These are phyloP conservation scores for Entomortierella beljakovae DNA, from an alignment of 192 early-diverging fungal genomes.

Conservation along the genomic window DNA sequence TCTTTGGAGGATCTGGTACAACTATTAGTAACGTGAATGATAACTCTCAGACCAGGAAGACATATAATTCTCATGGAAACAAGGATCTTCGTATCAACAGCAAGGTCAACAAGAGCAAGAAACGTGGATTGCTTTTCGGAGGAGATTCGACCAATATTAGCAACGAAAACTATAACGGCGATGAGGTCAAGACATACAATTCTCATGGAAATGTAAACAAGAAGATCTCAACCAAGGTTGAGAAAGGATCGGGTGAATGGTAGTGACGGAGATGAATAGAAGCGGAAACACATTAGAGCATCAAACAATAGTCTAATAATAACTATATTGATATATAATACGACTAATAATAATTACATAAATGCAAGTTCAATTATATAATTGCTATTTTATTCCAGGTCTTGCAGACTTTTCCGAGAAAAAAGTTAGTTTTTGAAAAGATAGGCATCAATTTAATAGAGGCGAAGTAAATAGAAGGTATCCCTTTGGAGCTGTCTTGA, in stretches of 20 bases:
- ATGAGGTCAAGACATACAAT: slow-evolving; percentile 10
- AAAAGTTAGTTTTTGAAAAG: no score
- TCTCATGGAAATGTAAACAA: slow-evolving; percentile 6
- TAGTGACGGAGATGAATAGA: not conserved
- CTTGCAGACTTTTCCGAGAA: no score
- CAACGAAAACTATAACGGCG: slow-evolving; percentile 15
- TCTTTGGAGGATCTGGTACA: slow-evolving; percentile 20
- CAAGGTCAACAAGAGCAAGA: slow-evolving; percentile 8
- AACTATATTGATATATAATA: no score
- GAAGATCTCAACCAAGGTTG: not conserved
- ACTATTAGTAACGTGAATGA: slow-evolving; percentile 29
- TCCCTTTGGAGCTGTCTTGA: no score
- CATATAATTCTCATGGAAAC: slow-evolving; percentile 24
- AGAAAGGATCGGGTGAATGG: not conserved
- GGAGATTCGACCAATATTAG: not conserved
- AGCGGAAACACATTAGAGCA: no score
- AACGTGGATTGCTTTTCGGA: slow-evolving; percentile 8
- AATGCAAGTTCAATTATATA: no score
- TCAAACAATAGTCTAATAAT: no score
- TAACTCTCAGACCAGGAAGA: slow-evolving; percentile 19
- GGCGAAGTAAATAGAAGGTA: no score
- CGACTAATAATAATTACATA: no score
- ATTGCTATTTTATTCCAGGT: no score
- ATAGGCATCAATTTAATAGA: no score
- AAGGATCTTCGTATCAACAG: slow-evolving; percentile 5